Evolutionary conservation across 768 basidiomycete species (phyloP).

Genomic region (Amanita subjunquillea): DNA sequence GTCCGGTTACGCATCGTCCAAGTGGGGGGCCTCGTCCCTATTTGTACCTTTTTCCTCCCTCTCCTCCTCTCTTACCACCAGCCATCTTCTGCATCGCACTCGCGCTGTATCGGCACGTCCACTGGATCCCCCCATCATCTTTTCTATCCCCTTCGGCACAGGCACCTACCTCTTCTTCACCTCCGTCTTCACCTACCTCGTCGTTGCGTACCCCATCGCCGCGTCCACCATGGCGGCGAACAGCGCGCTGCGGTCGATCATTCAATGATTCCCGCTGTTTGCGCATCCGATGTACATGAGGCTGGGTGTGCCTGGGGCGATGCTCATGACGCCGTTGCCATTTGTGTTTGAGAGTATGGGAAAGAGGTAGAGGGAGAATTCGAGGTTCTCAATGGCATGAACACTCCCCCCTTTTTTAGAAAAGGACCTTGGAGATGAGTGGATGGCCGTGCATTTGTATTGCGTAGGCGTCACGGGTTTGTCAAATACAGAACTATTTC

Average conservation of each 20-base stretch:
- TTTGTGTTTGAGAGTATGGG: conserved; percentile 18
- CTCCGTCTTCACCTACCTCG: conserved; percentile 60
- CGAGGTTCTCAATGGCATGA: too few species aligned
- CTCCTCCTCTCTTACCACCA: conserved; percentile 32
- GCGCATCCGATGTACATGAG: conserved; percentile 62
- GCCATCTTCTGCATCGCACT: conserved; percentile 60
- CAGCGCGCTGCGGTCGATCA: conserved; percentile 47
- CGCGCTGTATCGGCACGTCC: conserved; percentile 34
- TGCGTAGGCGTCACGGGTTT: too few species aligned
- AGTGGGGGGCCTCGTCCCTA: conserved; percentile 55
- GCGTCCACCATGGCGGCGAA: conserved; percentile 64
- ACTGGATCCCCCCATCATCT: conserved; percentile 60
- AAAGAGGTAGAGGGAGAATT: too few species aligned
- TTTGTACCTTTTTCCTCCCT: conserved; percentile 38
- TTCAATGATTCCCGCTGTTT: conserved; percentile 49
- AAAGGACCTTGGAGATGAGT: too few species aligned
- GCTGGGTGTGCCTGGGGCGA: conserved; percentile 62
- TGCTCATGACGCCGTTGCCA: conserved; percentile 54
- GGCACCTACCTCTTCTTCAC: conserved; percentile 64
- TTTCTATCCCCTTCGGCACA: conserved; percentile 53
- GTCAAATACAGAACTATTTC: too few species aligned
- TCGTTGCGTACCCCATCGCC: conserved; percentile 57
- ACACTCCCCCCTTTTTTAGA: too few species aligned
- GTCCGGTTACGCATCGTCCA: conserved; percentile 55
- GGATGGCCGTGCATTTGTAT: too few species aligned